Evolutionary conservation across 169 alveolate genomes (phyloP), one percentile per base, ranked within the genome.

Genomic region (Neospora caninum): DNA sequence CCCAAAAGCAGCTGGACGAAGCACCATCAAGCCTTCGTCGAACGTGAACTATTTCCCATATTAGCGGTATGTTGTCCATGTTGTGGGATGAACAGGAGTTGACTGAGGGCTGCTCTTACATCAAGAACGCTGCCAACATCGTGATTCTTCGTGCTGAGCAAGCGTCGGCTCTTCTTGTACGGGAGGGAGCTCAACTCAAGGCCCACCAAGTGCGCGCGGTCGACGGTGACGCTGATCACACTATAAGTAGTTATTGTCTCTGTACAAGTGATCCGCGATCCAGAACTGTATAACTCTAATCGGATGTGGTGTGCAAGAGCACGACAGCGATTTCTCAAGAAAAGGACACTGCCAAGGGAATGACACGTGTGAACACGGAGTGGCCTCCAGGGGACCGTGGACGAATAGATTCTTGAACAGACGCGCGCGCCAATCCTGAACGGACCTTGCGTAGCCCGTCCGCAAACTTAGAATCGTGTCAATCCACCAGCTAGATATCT

Each of bases 111-210:
- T 92, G 94, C 84, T 41, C 87, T n/a, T 49, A 36, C 64, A 67
- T 92, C 36, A 92, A 92, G 91, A 92, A 82, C 64, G 82, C 88
- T n/a, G 91, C 94, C 22, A 25, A 16, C 38, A 25, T 92, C 38
- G 69, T 83, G 25, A 92, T 92, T 6, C 34, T 92, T 38, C 82
- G 94, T n/a, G 87, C 94, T 6, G 94, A 92, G 67, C 94, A 92
- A 70, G 94, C 94, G n/a, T 88, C 94, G 0, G 94, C 83, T 31
- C 42, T 91, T 41, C 80, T 91, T 34, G 83, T 91, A 16, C 6
- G 92, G 27, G 73, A 78, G 42, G 86, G 31, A 78, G 86, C 45
- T 29, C 86, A 78, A 16, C 39, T 38, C 49, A n/a, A 78, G 45
- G 45, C 45, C 39, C 27, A n/a, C 39, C 4, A 36, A 29, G 2